These are phyloP conservation scores for Tuber indicum DNA, from an alignment of 495 filamentous ascomycete species.

Conservation along the genomic window DNA sequence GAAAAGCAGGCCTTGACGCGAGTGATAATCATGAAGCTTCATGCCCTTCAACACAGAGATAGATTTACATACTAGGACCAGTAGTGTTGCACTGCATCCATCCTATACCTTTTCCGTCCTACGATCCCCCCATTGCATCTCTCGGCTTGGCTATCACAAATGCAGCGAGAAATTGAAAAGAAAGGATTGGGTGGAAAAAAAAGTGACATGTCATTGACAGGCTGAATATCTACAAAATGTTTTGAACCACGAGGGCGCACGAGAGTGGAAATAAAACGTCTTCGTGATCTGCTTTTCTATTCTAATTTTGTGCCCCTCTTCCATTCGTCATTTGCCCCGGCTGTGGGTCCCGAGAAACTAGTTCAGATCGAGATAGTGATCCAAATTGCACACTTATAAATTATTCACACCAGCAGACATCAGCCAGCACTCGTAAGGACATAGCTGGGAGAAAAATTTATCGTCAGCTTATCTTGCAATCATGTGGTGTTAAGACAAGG, in stretches of 20 bases:
- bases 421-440: conserved; percentile 41
- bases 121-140: neutral
- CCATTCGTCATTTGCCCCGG: neutral
- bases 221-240: neutral
- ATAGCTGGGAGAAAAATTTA: conserved; percentile 28
- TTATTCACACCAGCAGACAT: neutral
- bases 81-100: neutral
- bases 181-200: neutral
- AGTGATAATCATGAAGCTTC: neutral
- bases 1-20: neutral
- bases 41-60: neutral
- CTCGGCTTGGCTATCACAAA: neutral
- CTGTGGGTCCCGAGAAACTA: neutral
- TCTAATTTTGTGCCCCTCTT: neutral
- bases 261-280: neutral
- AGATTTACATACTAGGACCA: too few species aligned
- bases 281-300: neutral
- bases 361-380: neutral
- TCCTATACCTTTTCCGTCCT: neutral
- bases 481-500: neutral
- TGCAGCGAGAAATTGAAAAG: neutral
- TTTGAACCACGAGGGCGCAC: neutral
- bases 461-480: conserved; percentile 20
- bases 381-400: neutral
- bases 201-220: neutral